phyloP scores from a whole-genome alignment of 495 filamentous ascomycete genomes.

The Podospora fimiseda region DNA sequence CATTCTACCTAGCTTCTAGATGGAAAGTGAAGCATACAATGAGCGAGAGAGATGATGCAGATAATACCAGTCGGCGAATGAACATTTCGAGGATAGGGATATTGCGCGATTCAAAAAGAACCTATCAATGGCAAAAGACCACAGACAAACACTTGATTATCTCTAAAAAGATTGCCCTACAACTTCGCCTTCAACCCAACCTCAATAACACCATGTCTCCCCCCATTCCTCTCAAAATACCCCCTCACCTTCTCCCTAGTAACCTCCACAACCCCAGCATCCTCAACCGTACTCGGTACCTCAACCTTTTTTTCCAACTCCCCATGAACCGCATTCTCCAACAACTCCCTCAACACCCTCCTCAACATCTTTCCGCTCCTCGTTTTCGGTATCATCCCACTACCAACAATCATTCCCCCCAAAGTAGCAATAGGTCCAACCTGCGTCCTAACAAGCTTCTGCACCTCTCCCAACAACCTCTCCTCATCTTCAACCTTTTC shows the following conservation, averaged over 20 bases:
- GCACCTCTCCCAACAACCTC: slow-evolving; percentile 47
- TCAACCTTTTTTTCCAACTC: slow-evolving; percentile 44
- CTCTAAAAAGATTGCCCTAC: no score
- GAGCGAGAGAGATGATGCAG: no score
- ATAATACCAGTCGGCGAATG: no score
- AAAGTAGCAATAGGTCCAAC: slow-evolving; percentile 83
- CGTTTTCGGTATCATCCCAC: slow-evolving; percentile 90
- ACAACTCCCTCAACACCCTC: slow-evolving; percentile 69
- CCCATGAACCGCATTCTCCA: slow-evolving; percentile 59
- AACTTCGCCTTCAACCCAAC: slow-evolving; percentile 32
- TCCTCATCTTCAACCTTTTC: slow-evolving; percentile 38
- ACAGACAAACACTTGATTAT: no score
- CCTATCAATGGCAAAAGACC: no score
- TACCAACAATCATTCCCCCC: slow-evolving; percentile 75
- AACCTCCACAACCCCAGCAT: slow-evolving; percentile 42
- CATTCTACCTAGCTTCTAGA: no score
- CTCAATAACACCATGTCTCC: slow-evolving; percentile 46
- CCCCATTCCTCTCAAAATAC: slow-evolving; percentile 43
- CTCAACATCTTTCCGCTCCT: slow-evolving; percentile 81
- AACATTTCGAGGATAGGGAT: no score
- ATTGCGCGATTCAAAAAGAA: no score
- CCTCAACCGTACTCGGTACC: slow-evolving; percentile 52
- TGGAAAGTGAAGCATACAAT: no score
- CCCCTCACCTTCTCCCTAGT: slow-evolving; percentile 41
- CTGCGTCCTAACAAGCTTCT: slow-evolving; percentile 65